Evolutionary conservation across 306 rosid species (phyloP), one percentile per base, ranked within the genome.

Genomic region (Neltuma alba): DNA sequence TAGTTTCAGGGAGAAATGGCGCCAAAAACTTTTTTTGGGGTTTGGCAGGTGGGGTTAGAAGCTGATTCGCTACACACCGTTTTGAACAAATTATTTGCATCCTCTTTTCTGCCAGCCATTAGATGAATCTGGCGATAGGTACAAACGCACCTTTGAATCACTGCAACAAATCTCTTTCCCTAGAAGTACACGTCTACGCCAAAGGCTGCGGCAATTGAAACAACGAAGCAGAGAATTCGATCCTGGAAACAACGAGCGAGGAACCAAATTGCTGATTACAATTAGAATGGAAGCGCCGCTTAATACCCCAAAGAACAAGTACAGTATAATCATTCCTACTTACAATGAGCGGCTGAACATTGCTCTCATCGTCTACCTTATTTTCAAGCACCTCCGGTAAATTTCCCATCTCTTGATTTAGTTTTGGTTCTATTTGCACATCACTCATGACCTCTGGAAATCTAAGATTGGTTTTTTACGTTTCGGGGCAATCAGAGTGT

Each of bases 321-420:
- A 91, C 87, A 92, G 97, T 75, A 85, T 93, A 62, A 91, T 93
- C 80, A 82, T 95, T 82, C 99, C 98, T 11, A 93, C 99, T 30
- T 95, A 91, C 82, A 95, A 95, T 78, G 99, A 95, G 83, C 95
- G 89, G 71, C 92, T 95, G 74, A 95, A 95, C 88, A 93, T 95
- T 80, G 89, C 96, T 66, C 91, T 95, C 73, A 79, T 95, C 75
- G 92, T 93, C 65, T 95, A 85, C 87, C 99, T 95, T 85, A 71
- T 95, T 76, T 90, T 95, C 90, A 95, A 95, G 89, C 99, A 91
- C 83, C 93, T 95, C 60, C 11, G 45, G 85, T 81, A 75, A 70
- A 44, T 72, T 76, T 54, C 74, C 33, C 54, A 64, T 70, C 55
- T 60, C 38, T 61, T 79, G 18, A 8, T 40, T 41, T 66, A 12